Percentiles rank a stretch among this genome's conserved stretches.
Evolutionary conservation across 2,329 filamentous ascomycete species (phyloP).

Genomic region (Hypoxylon sp.): DNA sequence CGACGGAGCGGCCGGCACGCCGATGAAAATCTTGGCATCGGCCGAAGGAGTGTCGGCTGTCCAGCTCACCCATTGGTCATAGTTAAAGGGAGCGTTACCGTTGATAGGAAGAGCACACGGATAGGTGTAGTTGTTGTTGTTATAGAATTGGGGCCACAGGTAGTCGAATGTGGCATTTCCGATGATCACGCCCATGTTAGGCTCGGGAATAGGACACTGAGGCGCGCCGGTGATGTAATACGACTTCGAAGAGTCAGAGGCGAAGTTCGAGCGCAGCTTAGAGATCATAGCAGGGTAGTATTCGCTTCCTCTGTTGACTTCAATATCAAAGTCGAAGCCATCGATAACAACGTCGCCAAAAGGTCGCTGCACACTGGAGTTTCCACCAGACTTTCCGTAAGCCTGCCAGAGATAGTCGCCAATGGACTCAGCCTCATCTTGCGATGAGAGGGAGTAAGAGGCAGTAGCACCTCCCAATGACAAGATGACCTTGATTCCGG

Average conservation of each 20-base stretch:
- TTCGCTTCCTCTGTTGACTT: conserved; percentile 57
- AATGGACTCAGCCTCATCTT: conserved; percentile 58
- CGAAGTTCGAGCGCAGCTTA: conserved; percentile 55
- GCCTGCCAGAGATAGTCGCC: conserved; percentile 62
- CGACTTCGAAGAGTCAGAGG: conserved; percentile 52
- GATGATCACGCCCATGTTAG: conserved; percentile 59
- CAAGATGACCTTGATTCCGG: conserved; percentile 61
- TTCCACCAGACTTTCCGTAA: conserved; percentile 59
- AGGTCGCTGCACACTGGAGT: conserved; percentile 57
- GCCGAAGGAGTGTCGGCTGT: conserved; percentile 54
- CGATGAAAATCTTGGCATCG: conserved; percentile 58
- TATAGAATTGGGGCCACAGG: conserved; percentile 65
- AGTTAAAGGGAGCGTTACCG: conserved; percentile 56
- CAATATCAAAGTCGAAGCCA: conserved; percentile 55
- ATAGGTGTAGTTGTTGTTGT: conserved; percentile 57
- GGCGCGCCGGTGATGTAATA: conserved; percentile 66
- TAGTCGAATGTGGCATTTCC: conserved; percentile 59
- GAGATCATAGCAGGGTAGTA: conserved; percentile 55
- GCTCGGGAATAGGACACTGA: conserved; percentile 63
- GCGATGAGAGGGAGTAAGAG: conserved; percentile 54
- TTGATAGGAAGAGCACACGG: conserved; percentile 56
- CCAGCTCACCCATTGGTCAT: conserved; percentile 55
- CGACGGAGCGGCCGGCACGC: conserved; percentile 57
- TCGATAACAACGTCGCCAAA: conserved; percentile 60
- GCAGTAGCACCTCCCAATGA: conserved; percentile 61